Conservation (phyloP, 768 basidiomycete species). For the Calocybe cyanea region DNA sequence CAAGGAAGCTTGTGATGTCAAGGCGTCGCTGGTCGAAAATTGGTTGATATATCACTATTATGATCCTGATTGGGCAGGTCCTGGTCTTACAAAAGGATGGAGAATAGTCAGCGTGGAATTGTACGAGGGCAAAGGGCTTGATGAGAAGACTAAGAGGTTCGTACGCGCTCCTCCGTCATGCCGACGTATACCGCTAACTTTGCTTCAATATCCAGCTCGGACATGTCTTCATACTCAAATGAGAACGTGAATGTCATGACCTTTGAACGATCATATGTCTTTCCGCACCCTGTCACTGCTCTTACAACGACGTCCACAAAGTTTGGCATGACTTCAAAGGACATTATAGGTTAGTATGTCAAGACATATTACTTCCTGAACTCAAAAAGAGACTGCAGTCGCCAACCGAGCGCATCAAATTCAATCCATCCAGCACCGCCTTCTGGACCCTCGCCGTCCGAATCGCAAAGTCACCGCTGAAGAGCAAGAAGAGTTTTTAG, state of each 20-base stretch:
- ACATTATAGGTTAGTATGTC: conserved; percentile 67
- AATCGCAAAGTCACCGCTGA: conserved; percentile 66
- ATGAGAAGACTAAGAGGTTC: conserved; percentile 73
- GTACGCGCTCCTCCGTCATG: conserved; percentile 17
- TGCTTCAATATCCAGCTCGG: conserved; percentile 28
- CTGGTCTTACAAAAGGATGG: conserved; percentile 58
- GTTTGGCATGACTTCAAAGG: conserved; percentile 83
- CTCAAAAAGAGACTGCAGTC: conserved; percentile 45
- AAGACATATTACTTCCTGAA: neutral
- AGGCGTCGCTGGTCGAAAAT: conserved; percentile 76
- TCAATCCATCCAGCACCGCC: conserved; percentile 63
- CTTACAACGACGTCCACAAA: conserved; percentile 78
- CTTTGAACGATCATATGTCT: conserved; percentile 66
- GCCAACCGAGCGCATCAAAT: conserved; percentile 74
- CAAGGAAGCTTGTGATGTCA: conserved; percentile 52
- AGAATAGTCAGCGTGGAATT: conserved; percentile 81
- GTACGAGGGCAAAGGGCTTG: conserved; percentile 70
- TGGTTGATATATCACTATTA: conserved; percentile 92
- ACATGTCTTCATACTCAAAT: conserved; percentile 44
- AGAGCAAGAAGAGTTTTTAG: conserved; percentile 82
- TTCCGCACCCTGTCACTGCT: conserved; percentile 66
- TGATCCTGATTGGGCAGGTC: conserved; percentile 47
- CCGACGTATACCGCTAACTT: neutral
- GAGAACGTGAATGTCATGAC: conserved; percentile 50
- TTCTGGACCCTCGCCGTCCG: conserved; percentile 84